These are phyloP conservation scores for Cynanchum wilfordii DNA, from an alignment of 257 asterid genomes.

Conservation along the genomic window DNA sequence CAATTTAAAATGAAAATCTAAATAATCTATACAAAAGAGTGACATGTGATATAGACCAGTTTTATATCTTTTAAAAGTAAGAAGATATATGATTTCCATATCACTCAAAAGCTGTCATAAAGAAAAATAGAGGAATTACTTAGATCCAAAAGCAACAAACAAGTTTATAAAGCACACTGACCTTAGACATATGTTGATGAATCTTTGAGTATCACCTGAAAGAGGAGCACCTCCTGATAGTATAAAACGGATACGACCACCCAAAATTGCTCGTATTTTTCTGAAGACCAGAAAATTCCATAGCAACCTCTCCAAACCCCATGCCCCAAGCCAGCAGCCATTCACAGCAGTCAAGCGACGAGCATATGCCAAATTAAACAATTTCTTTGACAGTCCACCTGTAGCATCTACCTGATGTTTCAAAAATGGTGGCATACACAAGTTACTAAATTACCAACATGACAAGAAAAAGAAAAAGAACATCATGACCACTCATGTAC, in stretches of 20 bases:
- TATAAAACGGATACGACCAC: constrained; percentile 87
- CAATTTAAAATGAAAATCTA: constrained; percentile 7
- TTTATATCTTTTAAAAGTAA: neutral
- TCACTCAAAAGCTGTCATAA: neutral
- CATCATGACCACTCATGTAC: no score
- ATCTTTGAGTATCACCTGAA: constrained; percentile 91
- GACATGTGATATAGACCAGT: neutral
- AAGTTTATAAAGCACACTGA: constrained; percentile 37
- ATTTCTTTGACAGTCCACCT: constrained; percentile 78
- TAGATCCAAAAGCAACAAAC: neutral
- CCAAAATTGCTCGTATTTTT: constrained; percentile 90
- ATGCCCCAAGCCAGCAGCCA: constrained; percentile 98
- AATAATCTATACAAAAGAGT: neutral
- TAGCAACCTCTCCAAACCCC: constrained; percentile 85
- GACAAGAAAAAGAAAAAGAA: neutral
- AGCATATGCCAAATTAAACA: constrained; percentile 81
- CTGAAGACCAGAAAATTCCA: constrained; percentile 87
- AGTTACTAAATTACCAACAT: constrained; percentile 9
- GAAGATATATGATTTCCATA: neutral
- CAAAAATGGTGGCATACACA: constrained; percentile 14
- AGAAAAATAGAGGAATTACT: neutral
- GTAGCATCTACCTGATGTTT: constrained; percentile 70
- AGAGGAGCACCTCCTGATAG: constrained; percentile 99
- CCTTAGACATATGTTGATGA: constrained; percentile 96
- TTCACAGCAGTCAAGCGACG: constrained; percentile 78